phyloP scores from a whole-genome alignment of 2,329 filamentous ascomycete species.

The Orbilia blumenaviensis region DNA sequence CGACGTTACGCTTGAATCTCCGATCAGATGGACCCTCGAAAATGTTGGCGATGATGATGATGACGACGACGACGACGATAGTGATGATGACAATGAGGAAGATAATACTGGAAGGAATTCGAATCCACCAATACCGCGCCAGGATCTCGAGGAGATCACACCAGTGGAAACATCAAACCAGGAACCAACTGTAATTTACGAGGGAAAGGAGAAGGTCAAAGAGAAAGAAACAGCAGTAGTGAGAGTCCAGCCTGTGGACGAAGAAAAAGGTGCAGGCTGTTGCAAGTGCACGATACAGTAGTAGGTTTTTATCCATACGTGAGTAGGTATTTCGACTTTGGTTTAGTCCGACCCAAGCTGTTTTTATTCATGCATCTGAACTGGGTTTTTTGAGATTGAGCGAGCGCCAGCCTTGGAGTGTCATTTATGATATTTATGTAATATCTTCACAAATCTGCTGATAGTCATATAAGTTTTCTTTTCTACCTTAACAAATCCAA shows the following conservation, averaged over 20 bases:
- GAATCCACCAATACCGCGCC: no score
- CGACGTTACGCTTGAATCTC: not conserved
- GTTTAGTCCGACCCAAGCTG: no score
- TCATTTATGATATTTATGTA: no score
- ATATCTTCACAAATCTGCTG: no score
- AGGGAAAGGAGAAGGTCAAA: not conserved
- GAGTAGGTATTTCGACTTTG: no score
- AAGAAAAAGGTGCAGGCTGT: not conserved
- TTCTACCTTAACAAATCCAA: no score
- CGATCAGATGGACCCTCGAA: not conserved
- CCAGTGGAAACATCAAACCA: not conserved
- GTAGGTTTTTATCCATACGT: no score
- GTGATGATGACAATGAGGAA: not conserved
- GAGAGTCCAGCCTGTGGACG: not conserved
- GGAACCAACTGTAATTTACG: not conserved
- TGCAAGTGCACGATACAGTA: slow-evolving; percentile 6
- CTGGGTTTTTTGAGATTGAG: no score
- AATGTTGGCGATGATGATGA: not conserved
- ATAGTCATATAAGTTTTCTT: no score
- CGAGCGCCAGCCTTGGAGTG: no score
- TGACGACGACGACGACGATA: not conserved
- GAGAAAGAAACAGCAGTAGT: not conserved
- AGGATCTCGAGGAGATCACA: not conserved
- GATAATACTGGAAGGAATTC: not conserved
- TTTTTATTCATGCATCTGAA: no score